Conservation (phyloP, 331 rosid genomes). For the Rosa hybrid region DNA sequence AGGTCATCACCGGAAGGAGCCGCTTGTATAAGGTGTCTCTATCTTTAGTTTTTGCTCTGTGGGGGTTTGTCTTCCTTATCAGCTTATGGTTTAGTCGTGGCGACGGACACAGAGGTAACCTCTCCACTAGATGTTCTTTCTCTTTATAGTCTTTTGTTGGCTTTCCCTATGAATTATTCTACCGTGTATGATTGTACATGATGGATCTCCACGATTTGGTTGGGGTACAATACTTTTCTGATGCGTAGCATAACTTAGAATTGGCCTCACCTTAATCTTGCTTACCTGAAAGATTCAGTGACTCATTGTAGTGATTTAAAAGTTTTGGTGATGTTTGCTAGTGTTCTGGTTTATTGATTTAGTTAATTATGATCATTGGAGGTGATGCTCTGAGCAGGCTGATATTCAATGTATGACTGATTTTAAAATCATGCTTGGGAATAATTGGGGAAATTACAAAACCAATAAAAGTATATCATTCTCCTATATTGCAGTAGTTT, state of each 20-base stretch:
- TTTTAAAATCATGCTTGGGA: background rate
- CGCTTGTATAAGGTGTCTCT: conserved; percentile 59
- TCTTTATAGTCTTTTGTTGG: conserved; percentile 10
- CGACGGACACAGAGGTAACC: conserved; percentile 63
- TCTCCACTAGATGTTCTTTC: conserved; percentile 9
- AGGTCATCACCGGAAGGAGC: conserved; percentile 43
- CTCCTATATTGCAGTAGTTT: background rate
- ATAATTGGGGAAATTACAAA: background rate
- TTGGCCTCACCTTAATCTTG: background rate
- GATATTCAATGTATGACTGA: background rate
- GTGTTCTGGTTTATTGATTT: background rate
- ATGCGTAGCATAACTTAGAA: background rate
- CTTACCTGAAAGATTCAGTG: background rate
- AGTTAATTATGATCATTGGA: background rate
- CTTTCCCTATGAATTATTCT: conserved; percentile 5
- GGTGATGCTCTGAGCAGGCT: background rate
- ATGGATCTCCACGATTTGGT: background rate
- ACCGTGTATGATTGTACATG: background rate
- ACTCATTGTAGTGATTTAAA: background rate
- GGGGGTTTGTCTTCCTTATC: conserved; percentile 71
- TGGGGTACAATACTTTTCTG: background rate
- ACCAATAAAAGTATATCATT: background rate
- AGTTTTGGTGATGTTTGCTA: background rate
- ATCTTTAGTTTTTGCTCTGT: conserved; percentile 57
- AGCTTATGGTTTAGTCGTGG: conserved; percentile 73